Base-by-base conservation (phyloP, 306 rosid genomes). In the Abrus precatorius region DNA sequence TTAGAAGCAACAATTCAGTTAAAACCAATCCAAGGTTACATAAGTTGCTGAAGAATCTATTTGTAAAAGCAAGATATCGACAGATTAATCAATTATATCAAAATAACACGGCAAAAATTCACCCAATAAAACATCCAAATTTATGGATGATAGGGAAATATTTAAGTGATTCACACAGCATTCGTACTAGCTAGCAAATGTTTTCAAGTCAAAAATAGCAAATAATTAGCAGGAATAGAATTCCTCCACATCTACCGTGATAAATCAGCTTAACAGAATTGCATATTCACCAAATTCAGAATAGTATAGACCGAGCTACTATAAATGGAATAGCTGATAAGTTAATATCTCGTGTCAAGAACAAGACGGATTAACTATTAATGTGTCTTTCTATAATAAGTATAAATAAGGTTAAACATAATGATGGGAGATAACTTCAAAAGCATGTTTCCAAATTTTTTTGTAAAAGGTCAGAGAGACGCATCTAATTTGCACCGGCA, bases 1-100 rank as follows among this genome's bases (percentile, higher is more conserved):
- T 72, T 32, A 50, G 8, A 82, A 56, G 45, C 44, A 64, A 30
- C 38, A 57, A 49, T 11, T 62, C 70, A 69, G 75, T 86, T 71
- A 79, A 30, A 67, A 77, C 45, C 59, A 66, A 27, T 71, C 71
- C 28, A 80, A 57, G 36, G 81, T 45, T 70, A 28, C 6, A 66
- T 30, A 78, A 1, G 1, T 36, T 36, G 60, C 63, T 1, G 10
- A 14, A 52, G 10, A 14, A 52, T 6, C 7, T n/a, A 63, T 32
- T 36, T 36, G 28, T 36, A 47, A 27, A 60, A n/a, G 56, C 81
- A 79, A 34, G 32, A 52, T 49, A 12, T 47, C 40, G 69, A 36
- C 20, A 77, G 20, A 52, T 45, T 36, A 33, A 33, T 36, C 10
- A 3, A 50, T 49, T 12, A 61, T 61, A 60, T 49, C 27, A 48